These are phyloP conservation scores for Pyrus pyrifolia DNA, from an alignment of 306 rosid species.

Conservation along the genomic window DNA sequence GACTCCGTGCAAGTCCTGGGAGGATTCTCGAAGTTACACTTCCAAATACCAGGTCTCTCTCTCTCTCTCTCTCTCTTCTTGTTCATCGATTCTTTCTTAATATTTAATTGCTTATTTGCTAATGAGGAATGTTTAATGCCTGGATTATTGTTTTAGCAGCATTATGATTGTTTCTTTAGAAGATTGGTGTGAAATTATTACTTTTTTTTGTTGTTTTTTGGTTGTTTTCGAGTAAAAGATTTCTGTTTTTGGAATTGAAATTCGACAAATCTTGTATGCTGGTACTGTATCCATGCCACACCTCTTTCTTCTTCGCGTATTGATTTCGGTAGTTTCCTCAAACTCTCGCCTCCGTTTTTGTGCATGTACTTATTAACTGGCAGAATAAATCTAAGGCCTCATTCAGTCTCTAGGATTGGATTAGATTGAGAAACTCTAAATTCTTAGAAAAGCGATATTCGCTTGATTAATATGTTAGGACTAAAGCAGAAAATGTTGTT, in stretches of 20 bases:
- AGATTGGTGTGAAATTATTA: neutral
- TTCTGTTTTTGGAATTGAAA: neutral
- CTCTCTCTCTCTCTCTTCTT: neutral
- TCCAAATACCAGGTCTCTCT: slow-evolving; percentile 52
- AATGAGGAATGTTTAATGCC: neutral
- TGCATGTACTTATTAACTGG: neutral
- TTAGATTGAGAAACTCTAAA: neutral
- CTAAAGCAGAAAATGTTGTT: neutral
- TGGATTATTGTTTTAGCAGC: neutral
- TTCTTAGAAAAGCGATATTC: neutral
- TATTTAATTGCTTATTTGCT: neutral
- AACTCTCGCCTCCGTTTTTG: neutral
- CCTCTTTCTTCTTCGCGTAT: neutral
- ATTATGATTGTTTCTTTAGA: neutral
- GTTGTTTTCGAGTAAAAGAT: neutral
- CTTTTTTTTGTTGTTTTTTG: too few species aligned
- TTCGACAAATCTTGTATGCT: neutral
- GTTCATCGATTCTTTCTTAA: neutral
- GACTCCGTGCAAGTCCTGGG: slow-evolving; percentile 20
- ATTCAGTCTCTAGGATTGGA: too few species aligned
- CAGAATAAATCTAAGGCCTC: too few species aligned
- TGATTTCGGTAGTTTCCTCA: neutral
- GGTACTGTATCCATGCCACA: neutral
- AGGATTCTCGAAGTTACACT: slow-evolving; percentile 9
- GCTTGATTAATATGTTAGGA: neutral